Evolutionary conservation across 2,329 filamentous ascomycete genomes (phyloP), one percentile per base, ranked within the genome.

Genomic region (Aureobasidium sp.): DNA sequence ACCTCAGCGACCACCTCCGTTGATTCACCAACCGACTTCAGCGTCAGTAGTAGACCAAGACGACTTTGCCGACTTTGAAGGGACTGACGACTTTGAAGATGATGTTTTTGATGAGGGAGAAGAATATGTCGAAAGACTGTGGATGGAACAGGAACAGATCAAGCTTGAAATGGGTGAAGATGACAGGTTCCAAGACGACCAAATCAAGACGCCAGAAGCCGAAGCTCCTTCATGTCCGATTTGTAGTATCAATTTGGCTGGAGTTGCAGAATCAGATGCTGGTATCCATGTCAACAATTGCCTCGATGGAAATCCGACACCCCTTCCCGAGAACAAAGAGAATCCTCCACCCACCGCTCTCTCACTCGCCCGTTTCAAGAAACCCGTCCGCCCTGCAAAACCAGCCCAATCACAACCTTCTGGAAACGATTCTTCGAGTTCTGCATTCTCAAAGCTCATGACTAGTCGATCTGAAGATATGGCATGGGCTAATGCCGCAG

Each of bases 381-480:
- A 79, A 60, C 82, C 86, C 14, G 79, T 80, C 1, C 65, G 68
- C 21, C 76, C 90, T 32, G 81, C 90, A 0, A 82, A 84, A 58
- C 88, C 90, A 1, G 88, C 85, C 0, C 91, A 96, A 67, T 75
- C 80, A 6, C 93, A 87, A 62, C 90, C 90, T 0, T 87, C 94
- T 59, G 67, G 70, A 35, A 50, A 56, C 56, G 67, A 56, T 40
- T 65, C 53, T 25, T 65, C 52, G 59, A 64, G 49, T 17, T 94
- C 90, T 3, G 93, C 91, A 0, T 98, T 98, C 63, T 85, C 86
- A 2, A 93, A 88, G 64, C 76, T 98, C 55, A 98, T 98, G 93
- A 88, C 90, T 6, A 83, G 83, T 5, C 90, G 95, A 62, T 88
- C 86, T 4, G 93, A 98, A 71, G 86, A 95, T 66, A 78, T 83